Conservation (phyloP, 208 protist genomes). For the Herpetomonas samuelpessoai region DNA sequence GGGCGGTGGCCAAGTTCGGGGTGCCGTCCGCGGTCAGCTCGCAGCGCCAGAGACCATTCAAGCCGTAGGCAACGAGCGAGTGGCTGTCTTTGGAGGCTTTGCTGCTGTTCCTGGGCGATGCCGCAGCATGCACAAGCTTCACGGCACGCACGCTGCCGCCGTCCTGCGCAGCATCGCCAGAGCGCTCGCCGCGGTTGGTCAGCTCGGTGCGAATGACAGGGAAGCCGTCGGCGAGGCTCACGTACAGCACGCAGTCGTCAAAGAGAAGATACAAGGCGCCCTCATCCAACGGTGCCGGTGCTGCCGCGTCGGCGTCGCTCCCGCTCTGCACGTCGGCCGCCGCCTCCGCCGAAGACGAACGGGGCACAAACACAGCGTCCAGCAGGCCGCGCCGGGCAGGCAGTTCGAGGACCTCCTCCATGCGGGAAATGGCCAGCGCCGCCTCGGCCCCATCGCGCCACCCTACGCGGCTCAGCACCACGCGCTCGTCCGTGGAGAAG, state of each 20-base stretch:
- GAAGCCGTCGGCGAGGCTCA: slow-evolving; percentile 53
- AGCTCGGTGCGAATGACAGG: slow-evolving; percentile 34
- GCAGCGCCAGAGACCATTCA: slow-evolving; percentile 38
- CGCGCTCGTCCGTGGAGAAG: slow-evolving; percentile 79
- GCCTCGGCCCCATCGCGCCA: slow-evolving; percentile 38
- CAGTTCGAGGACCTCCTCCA: slow-evolving; percentile 62
- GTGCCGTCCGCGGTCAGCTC: slow-evolving; percentile 49
- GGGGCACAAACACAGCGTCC: slow-evolving; percentile 49
- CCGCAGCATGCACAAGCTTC: too few species aligned
- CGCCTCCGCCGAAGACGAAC: slow-evolving; percentile 3
- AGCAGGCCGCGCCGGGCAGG: slow-evolving; percentile 51
- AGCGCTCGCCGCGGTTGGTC: slow-evolving; percentile 1
- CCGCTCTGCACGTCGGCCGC: background rate
- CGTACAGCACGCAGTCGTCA: slow-evolving; percentile 55
- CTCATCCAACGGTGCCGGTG: background rate
- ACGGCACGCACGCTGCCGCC: background rate
- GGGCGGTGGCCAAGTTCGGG: slow-evolving; percentile 30
- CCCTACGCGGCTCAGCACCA: slow-evolving; percentile 45
- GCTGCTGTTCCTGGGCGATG: too few species aligned
- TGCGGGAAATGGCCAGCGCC: slow-evolving; percentile 32
- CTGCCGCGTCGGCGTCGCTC: background rate
- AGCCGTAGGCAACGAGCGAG: slow-evolving; percentile 37
- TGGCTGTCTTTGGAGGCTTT: too few species aligned
- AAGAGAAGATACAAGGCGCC: slow-evolving; percentile 55
- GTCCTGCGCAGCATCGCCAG: background rate